Conservation (phyloP, 2,329 filamentous ascomycete genomes). For the Diaporthe sp. region DNA sequence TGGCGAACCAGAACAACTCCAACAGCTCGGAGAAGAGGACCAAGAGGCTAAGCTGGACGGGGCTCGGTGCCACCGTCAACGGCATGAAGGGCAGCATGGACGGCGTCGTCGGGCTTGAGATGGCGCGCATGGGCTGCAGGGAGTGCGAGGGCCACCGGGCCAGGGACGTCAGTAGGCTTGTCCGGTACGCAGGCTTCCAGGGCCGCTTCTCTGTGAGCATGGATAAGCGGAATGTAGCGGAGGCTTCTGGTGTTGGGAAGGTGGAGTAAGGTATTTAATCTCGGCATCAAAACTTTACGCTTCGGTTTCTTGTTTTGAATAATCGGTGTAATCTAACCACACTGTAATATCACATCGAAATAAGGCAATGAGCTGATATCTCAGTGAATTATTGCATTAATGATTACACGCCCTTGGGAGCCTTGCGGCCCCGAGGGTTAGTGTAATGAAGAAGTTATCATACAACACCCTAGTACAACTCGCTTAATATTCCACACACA, state of each 20-base stretch:
- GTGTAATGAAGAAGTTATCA: constrained; percentile 11
- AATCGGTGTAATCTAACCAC: not conserved
- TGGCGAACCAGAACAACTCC: constrained; percentile 45
- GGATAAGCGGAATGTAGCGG: not conserved
- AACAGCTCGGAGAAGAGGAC: constrained; percentile 35
- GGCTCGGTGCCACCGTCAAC: constrained; percentile 47
- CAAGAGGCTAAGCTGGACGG: constrained; percentile 54
- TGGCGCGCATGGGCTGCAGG: constrained; percentile 46
- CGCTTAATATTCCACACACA: constrained; percentile 18
- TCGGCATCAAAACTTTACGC: not conserved
- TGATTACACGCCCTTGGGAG: not conserved
- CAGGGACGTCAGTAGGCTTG: constrained; percentile 47
- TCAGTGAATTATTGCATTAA: constrained; percentile 30
- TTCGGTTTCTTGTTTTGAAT: not conserved
- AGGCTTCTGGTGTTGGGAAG: not conserved
- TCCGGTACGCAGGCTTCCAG: constrained; percentile 38
- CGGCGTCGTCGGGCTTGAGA: constrained; percentile 48
- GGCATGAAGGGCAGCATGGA: constrained; percentile 44
- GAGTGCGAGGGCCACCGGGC: constrained; percentile 46
- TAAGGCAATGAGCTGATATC: not conserved
- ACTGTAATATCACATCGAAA: not conserved
- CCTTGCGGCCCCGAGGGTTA: not conserved
- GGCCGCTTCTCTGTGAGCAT: not conserved
- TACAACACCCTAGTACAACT: constrained; percentile 19
- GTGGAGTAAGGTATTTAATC: not conserved